Conservation (phyloP, 2,329 filamentous ascomycete genomes). For the Byssothecium circinans region DNA sequence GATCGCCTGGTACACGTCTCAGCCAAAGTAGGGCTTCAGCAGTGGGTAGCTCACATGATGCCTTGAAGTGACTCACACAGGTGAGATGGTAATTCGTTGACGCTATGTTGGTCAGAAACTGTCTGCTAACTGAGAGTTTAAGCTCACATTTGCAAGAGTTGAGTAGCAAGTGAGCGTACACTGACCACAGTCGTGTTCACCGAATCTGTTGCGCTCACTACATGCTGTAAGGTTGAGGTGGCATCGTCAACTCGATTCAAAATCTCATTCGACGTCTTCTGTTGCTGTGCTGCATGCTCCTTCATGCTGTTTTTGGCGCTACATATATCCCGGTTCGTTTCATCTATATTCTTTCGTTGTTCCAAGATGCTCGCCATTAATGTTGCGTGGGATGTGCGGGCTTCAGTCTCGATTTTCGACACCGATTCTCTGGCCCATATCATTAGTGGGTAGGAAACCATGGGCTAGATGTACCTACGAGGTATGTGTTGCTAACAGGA, state of each 20-base stretch:
- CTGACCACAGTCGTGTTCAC: not conserved
- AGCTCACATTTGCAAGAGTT: not conserved
- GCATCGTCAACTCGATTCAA: not conserved
- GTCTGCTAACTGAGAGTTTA: not conserved
- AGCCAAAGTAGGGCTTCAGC: not conserved
- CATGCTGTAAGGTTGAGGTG: not conserved
- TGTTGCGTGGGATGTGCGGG: slow-evolving; percentile 2
- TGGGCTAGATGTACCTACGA: slow-evolving; percentile 3
- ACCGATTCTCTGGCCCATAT: not conserved
- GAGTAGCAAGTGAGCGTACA: not conserved
- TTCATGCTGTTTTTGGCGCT: no score
- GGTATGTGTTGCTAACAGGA: slow-evolving; percentile 19
- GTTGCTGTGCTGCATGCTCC: no score
- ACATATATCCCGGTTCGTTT: not conserved
- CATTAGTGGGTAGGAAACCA: not conserved
- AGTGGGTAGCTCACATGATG: not conserved
- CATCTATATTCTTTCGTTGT: not conserved
- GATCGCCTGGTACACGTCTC: not conserved
- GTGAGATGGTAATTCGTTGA: not conserved
- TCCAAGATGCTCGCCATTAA: not conserved
- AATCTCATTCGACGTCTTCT: not conserved
- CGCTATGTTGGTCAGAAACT: not conserved
- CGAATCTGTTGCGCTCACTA: not conserved
- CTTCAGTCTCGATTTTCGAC: not conserved
- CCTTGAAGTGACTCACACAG: not conserved